Evolutionary conservation across 495 filamentous ascomycete genomes (phyloP).

Genomic region (Aspergillus coremiiformis): DNA sequence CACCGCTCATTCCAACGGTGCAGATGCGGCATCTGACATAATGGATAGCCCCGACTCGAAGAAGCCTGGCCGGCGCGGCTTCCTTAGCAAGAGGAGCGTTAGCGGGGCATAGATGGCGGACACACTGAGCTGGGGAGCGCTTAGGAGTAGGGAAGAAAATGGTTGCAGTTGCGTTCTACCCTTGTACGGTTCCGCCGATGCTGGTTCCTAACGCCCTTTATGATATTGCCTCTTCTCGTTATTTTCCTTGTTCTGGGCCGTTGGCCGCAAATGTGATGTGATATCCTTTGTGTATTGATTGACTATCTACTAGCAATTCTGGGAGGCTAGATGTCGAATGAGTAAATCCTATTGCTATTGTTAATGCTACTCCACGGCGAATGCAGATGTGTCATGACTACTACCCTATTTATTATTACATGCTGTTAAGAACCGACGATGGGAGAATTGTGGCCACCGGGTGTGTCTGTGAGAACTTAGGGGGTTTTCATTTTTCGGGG

Average conservation of each 20-base stretch:
- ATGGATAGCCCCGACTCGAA: constrained; percentile 48
- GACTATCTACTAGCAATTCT: neutral
- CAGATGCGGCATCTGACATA: constrained; percentile 27
- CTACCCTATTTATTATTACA: neutral
- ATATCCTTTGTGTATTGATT: neutral
- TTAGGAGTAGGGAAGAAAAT: neutral
- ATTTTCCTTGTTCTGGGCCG: neutral
- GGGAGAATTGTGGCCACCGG: neutral
- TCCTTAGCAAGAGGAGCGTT: constrained; percentile 50
- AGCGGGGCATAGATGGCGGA: constrained; percentile 33
- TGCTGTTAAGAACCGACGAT: neutral
- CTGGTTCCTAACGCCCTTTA: neutral
- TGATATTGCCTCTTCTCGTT: neutral
- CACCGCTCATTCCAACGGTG: constrained; percentile 33
- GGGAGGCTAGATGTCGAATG: neutral
- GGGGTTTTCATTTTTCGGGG: no score
- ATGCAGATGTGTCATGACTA: neutral
- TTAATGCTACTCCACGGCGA: neutral
- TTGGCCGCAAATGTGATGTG: constrained; percentile 2
- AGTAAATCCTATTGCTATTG: neutral
- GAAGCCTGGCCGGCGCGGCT: constrained; percentile 41
- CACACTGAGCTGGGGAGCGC: neutral
- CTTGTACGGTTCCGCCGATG: neutral
- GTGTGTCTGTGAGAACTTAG: neutral
- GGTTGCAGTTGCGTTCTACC: neutral